phyloP scores from a whole-genome alignment of 257 asterid species.

The Leptodermis oblonga region DNA sequence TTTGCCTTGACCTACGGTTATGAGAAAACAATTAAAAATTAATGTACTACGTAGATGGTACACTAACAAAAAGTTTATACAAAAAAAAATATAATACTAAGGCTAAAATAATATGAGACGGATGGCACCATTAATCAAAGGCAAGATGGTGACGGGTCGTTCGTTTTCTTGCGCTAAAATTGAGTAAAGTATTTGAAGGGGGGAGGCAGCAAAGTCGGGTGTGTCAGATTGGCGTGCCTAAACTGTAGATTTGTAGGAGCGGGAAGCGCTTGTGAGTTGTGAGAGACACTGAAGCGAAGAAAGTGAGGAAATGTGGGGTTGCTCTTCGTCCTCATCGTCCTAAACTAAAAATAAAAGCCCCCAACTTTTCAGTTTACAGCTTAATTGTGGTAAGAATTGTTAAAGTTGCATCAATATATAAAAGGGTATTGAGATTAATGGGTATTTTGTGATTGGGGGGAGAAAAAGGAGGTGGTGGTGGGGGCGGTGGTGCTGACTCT shows the following conservation, averaged over 20 bases:
- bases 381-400: conserved; percentile 20
- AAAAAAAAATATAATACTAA: neutral
- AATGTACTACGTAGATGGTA: neutral
- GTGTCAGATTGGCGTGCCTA: conserved; percentile 94
- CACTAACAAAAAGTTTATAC: neutral
- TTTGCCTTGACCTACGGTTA: conserved; percentile 1
- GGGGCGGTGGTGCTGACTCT: conserved; percentile 63
- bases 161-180: conserved; percentile 35
- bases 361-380: conserved; percentile 40
- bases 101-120: conserved; percentile 29
- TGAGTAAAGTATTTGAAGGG: conserved; percentile 21
- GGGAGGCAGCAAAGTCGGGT: conserved; percentile 24
- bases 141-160: conserved; percentile 40
- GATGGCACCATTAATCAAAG: conserved; percentile 45
- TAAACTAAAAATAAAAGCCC: conserved; percentile 18
- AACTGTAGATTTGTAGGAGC: conserved; percentile 31
- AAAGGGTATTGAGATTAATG: conserved; percentile 23
- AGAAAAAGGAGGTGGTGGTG: conserved; percentile 40
- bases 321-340: conserved; percentile 24
- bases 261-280: conserved; percentile 2
- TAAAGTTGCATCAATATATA: neutral
- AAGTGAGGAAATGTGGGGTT: conserved; percentile 8
- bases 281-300: conserved; percentile 8
- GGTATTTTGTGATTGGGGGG: conserved; percentile 28
- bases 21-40: no score